Conservation (phyloP, 805 yeast species). For the Candida awuae region DNA sequence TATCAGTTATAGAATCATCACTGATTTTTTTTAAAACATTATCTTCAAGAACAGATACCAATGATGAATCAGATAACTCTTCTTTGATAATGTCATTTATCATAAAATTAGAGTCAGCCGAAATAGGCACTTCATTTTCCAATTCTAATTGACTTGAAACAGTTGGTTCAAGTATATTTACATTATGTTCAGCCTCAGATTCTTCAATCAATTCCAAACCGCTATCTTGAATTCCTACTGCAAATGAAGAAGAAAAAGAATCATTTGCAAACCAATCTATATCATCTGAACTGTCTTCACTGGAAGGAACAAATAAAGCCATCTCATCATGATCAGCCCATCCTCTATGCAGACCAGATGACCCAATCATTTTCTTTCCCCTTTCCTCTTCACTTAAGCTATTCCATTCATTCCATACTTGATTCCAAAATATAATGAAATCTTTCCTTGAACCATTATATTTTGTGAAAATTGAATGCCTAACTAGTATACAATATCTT, state of each 20-base stretch:
- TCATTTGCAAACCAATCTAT: slow-evolving; percentile 8
- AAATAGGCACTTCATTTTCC: background rate
- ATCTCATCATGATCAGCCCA: slow-evolving; percentile 22
- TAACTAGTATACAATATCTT: slow-evolving; percentile 19
- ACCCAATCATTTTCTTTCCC: slow-evolving; percentile 11
- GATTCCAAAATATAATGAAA: slow-evolving; percentile 22
- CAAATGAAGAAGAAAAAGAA: background rate
- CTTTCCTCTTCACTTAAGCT: slow-evolving; percentile 15
- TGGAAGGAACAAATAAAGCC: slow-evolving; percentile 16
- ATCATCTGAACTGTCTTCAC: slow-evolving; percentile 12
- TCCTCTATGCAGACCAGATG: slow-evolving; percentile 13
- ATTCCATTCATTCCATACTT: slow-evolving; percentile 21
- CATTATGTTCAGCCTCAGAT: slow-evolving; percentile 8
- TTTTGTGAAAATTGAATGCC: slow-evolving; percentile 14
- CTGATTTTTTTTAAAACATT: no score
- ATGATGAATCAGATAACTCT: no score
- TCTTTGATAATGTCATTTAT: no score
- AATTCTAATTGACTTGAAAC: no score
- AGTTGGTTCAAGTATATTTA: background rate
- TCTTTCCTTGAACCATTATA: slow-evolving; percentile 18
- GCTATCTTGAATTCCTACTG: slow-evolving; percentile 1
- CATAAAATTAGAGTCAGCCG: background rate
- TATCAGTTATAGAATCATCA: background rate
- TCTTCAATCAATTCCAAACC: slow-evolving; percentile 11
- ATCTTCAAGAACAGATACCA: background rate